These are phyloP conservation scores for Talaromyces nanjingensis DNA, from an alignment of 495 filamentous ascomycete species.

Conservation along the genomic window DNA sequence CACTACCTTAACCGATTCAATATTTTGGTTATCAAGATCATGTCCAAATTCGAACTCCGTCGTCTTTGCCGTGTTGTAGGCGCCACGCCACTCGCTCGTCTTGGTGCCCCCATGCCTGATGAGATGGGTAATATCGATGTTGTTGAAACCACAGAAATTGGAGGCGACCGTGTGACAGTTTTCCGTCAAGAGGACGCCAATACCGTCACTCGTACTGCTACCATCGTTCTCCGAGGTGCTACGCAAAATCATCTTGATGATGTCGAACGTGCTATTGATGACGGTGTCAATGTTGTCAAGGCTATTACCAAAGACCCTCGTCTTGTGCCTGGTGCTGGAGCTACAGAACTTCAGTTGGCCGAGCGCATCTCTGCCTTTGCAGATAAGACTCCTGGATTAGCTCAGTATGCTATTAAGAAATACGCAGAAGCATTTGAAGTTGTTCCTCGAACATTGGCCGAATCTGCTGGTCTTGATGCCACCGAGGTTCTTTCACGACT, in stretches of 20 bases:
- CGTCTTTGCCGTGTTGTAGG: constrained; percentile 93
- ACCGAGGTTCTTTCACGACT: constrained; percentile 88
- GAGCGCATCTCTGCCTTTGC: constrained; percentile 83
- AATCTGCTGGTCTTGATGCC: constrained; percentile 90
- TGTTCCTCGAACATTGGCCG: constrained; percentile 84
- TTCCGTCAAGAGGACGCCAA: constrained; percentile 95
- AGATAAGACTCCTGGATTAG: constrained; percentile 84
- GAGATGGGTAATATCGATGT: constrained; percentile 96
- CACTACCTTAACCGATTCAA: constrained; percentile 97
- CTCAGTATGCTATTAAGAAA: constrained; percentile 94
- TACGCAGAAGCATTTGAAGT: constrained; percentile 98
- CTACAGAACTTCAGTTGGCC: constrained; percentile 90
- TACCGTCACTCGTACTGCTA: constrained; percentile 85
- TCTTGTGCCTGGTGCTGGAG: constrained; percentile 90
- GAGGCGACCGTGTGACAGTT: constrained; percentile 95
- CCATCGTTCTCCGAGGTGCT: constrained; percentile 88
- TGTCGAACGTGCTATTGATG: constrained; percentile 93
- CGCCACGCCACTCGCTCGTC: constrained; percentile 86
- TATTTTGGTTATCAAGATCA: constrained; percentile 92
- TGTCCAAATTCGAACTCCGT: constrained; percentile 96
- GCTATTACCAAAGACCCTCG: constrained; percentile 90
- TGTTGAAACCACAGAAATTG: constrained; percentile 97
- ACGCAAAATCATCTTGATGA: constrained; percentile 98
- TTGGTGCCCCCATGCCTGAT: constrained; percentile 98
- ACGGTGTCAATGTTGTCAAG: constrained; percentile 98